These are phyloP conservation scores for Blastocystis sp. DNA, from an alignment of 352 stramenopile genomes.

Conservation along the genomic window DNA sequence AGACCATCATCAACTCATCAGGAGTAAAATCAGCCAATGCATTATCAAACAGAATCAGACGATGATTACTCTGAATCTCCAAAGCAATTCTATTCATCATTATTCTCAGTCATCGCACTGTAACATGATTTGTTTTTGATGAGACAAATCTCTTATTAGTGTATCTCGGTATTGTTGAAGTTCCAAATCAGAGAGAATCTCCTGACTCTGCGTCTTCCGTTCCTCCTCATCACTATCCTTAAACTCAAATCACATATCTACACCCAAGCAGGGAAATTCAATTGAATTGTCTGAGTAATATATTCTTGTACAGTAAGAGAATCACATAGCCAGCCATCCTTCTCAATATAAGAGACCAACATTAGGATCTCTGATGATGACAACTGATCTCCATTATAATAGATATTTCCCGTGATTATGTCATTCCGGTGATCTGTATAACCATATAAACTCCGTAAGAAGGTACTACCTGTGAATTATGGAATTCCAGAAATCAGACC, in stretches of 20 bases:
- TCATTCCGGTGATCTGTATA: not conserved
- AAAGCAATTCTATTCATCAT: not conserved
- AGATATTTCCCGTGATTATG: not conserved
- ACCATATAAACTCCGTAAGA: slow-evolving; percentile 1
- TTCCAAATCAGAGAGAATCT: not conserved
- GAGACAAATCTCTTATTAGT: not conserved
- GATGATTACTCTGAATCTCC: slow-evolving; percentile 36
- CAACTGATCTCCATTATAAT: not conserved
- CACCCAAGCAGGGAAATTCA: slow-evolving; percentile 39
- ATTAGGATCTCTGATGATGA: slow-evolving; percentile 20
- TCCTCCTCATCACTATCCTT: not conserved
- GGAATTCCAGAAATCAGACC: not conserved
- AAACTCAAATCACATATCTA: not conserved
- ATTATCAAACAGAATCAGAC: slow-evolving; percentile 40
- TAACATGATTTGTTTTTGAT: slow-evolving; percentile 43
- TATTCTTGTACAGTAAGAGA: slow-evolving; percentile 6
- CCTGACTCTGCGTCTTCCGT: not conserved
- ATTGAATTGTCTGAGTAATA: not conserved
- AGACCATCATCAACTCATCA: not conserved
- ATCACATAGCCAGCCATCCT: not conserved
- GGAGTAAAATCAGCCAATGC: slow-evolving; percentile 15
- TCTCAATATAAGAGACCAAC: slow-evolving; percentile 20
- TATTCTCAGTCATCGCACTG: not conserved
- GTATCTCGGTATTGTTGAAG: not conserved
- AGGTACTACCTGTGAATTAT: not conserved